Base-by-base conservation (phyloP, 768 basidiomycete genomes). In the Boletellus emodensis region DNA sequence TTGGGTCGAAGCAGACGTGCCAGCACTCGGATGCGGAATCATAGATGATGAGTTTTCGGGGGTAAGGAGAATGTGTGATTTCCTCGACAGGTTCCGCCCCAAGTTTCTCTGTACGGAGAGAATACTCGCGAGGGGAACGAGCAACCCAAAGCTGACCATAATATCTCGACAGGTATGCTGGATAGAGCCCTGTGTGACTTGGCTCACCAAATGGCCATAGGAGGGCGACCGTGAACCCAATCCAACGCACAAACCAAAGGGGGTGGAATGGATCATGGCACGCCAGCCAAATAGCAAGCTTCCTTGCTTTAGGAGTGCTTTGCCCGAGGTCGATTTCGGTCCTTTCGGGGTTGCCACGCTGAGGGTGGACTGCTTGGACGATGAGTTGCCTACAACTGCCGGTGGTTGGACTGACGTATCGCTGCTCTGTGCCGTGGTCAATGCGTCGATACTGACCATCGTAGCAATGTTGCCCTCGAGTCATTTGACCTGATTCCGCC, bases 331-430 rank as follows among this genome's bases (percentile, higher is more conserved):
- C 0, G 5, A 32, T 9, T 24, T 64, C 56, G 11, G 4, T 32
- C 7, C 46, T 13, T 4, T 33, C 32, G 1, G 3, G 9, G 12
- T 8, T 14, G 5, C 8, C 15, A 18, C 0, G 2, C 1, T 28
- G 41, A 8, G 63, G 60, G n/a, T 53, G 50, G 22, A 64, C 52
- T 18, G 57, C 63, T 37, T 67, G 63, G n/a, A 67, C 52, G 11
- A 22, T 0, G 18, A 67, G 62, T 12, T n/a, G 48, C 40, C 18
- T 66, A 39, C 65, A 64, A 38, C 22, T 65, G 18, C 62, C 65
- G 5, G 51, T 56, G 18, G 49, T 40, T 7, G 59, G 46, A 20
- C 62, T 66, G 48, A 64, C 51, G 15, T 64, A 64, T 48, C 62
- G 52, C 28, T 61, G 50, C 18, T 43, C 46, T 20, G 11, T 2